Percentiles rank a stretch among this genome's conserved stretches.
Evolutionary conservation across 257 asterid species (phyloP).

Genomic region (Anisodus acutangulus): DNA sequence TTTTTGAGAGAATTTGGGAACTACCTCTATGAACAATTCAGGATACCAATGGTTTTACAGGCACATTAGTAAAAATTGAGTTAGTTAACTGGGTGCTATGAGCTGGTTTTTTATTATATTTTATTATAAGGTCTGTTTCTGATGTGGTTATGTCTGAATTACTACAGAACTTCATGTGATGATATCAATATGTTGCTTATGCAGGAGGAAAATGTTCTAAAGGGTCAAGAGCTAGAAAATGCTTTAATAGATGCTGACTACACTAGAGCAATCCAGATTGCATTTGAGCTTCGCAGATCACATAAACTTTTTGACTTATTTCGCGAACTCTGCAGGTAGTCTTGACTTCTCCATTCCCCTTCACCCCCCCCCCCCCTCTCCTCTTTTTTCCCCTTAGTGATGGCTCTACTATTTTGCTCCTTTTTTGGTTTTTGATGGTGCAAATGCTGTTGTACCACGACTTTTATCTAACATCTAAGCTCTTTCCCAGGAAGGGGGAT

Average conservation of each 20-base stretch:
- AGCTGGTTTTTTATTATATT: neutral
- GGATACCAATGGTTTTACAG: neutral
- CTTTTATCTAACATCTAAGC: conserved; percentile 29
- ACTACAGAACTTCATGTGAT: neutral
- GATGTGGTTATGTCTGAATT: conserved; percentile 16
- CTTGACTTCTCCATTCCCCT: neutral
- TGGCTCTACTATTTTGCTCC: conserved; percentile 3
- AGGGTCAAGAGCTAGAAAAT: conserved; percentile 92
- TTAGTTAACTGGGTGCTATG: neutral
- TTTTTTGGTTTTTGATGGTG: conserved; percentile 22
- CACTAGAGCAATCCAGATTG: conserved; percentile 79
- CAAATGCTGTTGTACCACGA: neutral
- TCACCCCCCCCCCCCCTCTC: too few relatives aligned
- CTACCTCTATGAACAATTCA: conserved; percentile 16
- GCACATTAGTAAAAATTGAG: neutral
- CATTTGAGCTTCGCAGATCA: conserved; percentile 90
- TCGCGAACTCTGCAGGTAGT: conserved; percentile 76
- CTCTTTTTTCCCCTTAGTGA: neutral
- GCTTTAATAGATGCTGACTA: conserved; percentile 81
- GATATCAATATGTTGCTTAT: conserved; percentile 35
- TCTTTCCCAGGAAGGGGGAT: conserved; percentile 57
- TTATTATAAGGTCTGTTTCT: neutral
- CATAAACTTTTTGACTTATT: conserved; percentile 64
- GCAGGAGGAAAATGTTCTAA: conserved; percentile 87
- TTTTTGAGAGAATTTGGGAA: neutral